phyloP scores from a whole-genome alignment of 2,329 filamentous ascomycete species.

The Neopestalotiopsis rosae region DNA sequence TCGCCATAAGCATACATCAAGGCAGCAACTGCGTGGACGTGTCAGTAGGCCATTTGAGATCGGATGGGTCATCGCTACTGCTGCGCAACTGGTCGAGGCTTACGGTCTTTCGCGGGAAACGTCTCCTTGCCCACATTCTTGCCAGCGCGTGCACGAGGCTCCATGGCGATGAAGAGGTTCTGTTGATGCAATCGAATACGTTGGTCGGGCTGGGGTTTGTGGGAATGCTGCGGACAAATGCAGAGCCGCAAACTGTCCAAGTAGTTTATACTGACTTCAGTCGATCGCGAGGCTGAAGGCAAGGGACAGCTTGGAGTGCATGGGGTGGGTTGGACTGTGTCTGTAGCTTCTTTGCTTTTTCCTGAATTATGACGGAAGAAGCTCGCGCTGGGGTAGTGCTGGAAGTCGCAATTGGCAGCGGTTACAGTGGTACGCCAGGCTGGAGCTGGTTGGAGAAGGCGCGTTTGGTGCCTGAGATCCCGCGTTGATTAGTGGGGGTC shows the following conservation, averaged over 20 bases:
- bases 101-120: slow-evolving; percentile 75
- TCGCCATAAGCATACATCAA: slow-evolving; percentile 85
- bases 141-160: slow-evolving; percentile 77
- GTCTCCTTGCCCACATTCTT: slow-evolving; percentile 86
- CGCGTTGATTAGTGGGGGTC: not conserved
- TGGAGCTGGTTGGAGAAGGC: slow-evolving; percentile 1
- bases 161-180: slow-evolving; percentile 52
- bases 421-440: not conserved
- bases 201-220: slow-evolving; percentile 2
- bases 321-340: not conserved
- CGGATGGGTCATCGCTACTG: slow-evolving; percentile 2
- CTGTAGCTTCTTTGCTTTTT: not conserved
- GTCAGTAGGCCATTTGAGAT: slow-evolving; percentile 20
- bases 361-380: not conserved
- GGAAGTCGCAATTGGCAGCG: not conserved
- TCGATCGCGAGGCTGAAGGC: not conserved
- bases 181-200: not conserved
- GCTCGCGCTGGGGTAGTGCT: not conserved
- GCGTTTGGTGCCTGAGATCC: not conserved
- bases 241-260: not conserved
- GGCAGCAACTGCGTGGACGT: slow-evolving; percentile 62
- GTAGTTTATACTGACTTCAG: not conserved
- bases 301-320: not conserved
- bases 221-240: not conserved
- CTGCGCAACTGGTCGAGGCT: slow-evolving; percentile 33